These are phyloP conservation scores for Aspergillus calidoustus DNA, from an alignment of 2,329 filamentous ascomycete genomes.

Conservation along the genomic window DNA sequence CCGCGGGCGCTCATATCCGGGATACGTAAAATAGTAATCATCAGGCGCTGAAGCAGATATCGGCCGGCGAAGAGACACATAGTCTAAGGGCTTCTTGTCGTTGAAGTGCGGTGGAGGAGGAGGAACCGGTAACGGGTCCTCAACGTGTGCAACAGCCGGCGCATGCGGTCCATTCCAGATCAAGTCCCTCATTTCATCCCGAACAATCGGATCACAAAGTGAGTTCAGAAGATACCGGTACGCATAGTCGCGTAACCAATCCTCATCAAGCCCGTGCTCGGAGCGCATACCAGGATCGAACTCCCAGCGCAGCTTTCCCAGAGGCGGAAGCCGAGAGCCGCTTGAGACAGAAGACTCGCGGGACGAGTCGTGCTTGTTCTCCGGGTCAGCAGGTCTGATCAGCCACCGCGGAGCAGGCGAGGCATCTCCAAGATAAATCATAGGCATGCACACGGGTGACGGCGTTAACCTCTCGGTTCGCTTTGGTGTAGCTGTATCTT, in stretches of 20 bases:
- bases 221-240: constrained; percentile 25
- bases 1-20: constrained; percentile 14
- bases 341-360: neutral
- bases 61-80: neutral
- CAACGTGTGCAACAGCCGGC: constrained; percentile 7
- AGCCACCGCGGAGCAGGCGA: constrained; percentile 21
- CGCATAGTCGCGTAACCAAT: constrained; percentile 27
- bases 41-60: neutral
- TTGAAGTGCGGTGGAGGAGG: constrained; percentile 15
- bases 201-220: constrained; percentile 18
- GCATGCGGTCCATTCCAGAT: constrained; percentile 11
- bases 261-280: constrained; percentile 9
- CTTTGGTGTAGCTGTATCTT: neutral
- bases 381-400: constrained; percentile 9
- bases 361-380: neutral
- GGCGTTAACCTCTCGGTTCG: neutral
- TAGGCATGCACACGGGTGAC: neutral
- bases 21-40: constrained; percentile 10
- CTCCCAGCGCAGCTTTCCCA: constrained; percentile 21
- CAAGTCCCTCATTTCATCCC: constrained; percentile 19
- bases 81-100: constrained; percentile 1
- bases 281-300: constrained; percentile 27
- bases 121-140: constrained; percentile 30
- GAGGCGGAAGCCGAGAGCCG: neutral
- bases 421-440: constrained; percentile 14